Evolutionary conservation across 345 rosid species (phyloP).

Genomic region (Turritis glabra): DNA sequence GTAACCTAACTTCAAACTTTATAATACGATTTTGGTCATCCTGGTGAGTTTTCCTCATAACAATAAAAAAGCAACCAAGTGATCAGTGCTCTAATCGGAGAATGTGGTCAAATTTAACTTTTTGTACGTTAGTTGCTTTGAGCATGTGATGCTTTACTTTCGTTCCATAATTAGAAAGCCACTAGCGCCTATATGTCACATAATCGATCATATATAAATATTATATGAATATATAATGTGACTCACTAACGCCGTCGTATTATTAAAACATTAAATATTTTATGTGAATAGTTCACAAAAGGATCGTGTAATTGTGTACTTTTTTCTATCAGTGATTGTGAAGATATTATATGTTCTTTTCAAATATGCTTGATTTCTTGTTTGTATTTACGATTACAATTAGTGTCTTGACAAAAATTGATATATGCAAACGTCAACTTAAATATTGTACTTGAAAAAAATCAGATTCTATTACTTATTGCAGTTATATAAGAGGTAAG

Average conservation of each 20-base stretch:
- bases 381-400: not conserved
- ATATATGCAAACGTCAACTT: not conserved
- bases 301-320: not conserved
- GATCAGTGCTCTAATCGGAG: conserved; percentile 20
- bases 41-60: not conserved
- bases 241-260: not conserved
- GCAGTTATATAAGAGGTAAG: not conserved
- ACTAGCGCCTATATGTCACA: conserved; percentile 10
- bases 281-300: not conserved
- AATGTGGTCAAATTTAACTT: conserved; percentile 19
- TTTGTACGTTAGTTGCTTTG: conserved; percentile 27
- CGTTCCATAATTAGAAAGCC: conserved; percentile 24
- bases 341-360: not conserved
- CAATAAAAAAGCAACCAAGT: conserved; percentile 3
- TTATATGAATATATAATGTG: not conserved
- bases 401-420: not conserved
- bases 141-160: conserved; percentile 18
- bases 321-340: not conserved
- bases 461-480: not conserved
- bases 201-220: not conserved
- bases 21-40: conserved; percentile 17
- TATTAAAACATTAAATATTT: not conserved
- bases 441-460: not conserved
- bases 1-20: conserved; percentile 6
- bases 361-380: not conserved